Evolutionary conservation across 345 rosid genomes (phyloP).

Genomic region (Schrenkiella parvula): DNA sequence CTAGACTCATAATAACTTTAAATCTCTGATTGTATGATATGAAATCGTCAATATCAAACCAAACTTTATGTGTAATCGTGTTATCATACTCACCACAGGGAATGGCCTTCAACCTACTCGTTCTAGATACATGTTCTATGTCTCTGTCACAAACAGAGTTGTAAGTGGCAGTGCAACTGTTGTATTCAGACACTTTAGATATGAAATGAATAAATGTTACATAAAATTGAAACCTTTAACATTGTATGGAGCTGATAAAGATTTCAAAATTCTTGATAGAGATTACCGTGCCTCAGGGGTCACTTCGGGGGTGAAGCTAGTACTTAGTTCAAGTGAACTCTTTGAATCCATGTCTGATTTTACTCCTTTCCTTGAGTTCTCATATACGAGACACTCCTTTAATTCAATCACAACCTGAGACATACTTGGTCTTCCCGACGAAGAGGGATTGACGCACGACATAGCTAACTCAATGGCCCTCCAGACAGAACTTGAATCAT

Average conservation of each 20-base stretch:
- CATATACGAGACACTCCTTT: constrained; percentile 2
- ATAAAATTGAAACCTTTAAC: not conserved
- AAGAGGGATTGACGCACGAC: constrained; percentile 11
- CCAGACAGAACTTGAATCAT: constrained; percentile 8
- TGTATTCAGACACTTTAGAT: not conserved
- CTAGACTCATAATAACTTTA: not conserved
- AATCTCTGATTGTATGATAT: not conserved
- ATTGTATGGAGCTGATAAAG: not conserved
- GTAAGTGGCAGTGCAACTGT: not conserved
- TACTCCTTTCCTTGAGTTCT: not conserved
- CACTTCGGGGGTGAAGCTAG: not conserved
- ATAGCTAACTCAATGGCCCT: constrained; percentile 28
- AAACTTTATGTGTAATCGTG: too few species aligned
- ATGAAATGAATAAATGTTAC: not conserved
- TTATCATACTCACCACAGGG: too few species aligned
- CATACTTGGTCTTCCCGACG: constrained; percentile 25
- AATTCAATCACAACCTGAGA: constrained; percentile 2
- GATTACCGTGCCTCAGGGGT: constrained; percentile 14
- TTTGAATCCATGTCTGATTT: not conserved
- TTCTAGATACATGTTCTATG: too few species aligned
- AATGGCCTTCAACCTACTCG: too few species aligned
- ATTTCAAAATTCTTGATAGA: not conserved
- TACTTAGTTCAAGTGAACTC: not conserved
- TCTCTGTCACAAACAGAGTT: not conserved
- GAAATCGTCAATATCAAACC: too few species aligned